Evolutionary conservation across 805 yeast species (phyloP), one percentile per base, ranked within the genome.

Genomic region (Brettanomyces bruxellensis): DNA sequence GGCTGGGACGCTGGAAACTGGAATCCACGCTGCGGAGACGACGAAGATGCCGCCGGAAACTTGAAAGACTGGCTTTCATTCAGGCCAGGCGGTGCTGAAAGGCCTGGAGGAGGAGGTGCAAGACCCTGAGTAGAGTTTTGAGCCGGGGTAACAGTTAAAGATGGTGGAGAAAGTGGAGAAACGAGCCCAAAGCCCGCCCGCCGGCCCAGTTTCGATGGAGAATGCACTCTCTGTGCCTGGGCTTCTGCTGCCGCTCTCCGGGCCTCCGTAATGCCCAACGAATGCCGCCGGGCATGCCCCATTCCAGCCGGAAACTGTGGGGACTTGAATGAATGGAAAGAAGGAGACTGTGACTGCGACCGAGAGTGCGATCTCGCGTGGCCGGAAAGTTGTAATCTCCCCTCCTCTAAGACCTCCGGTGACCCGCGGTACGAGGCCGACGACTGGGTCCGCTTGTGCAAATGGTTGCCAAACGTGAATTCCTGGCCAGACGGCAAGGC

Each of bases 201-300:
- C 12, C 13, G 14, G 18, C 42, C 34, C n/a, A 25, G 34, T 41
- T 60, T 61, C 8, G 67, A 57, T 28, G 70, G 69, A 9, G 70
- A 65, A 34, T 55, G 55, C 8, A 61, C 52, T 62, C 89, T 75
- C 61, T 87, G 93, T 2, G 84, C 82, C 59, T 83, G 88, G 36
- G 81, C 90, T 54, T 81, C 82, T 4, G 96, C 96, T n/a, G 99
- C 99, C 5, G 97, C 97, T 55, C 83, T 83, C 57, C 86, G 89
- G 11, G 98, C 98, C 66, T 91, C 99, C 45, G 81, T 81, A 48
- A 91, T 71, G 2, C 95, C 97, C 49, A 91, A 69, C 0, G 97
- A 89, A 62, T 91, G 98, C 62, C 99, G 79, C 68, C 99, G 80
- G 38, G 73, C 69, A 61, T 91, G 99, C 34, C 97, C 96, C 49